These are phyloP conservation scores for Nigrograna mackinnonii DNA, from an alignment of 2,329 filamentous ascomycete genomes.

Conservation along the genomic window DNA sequence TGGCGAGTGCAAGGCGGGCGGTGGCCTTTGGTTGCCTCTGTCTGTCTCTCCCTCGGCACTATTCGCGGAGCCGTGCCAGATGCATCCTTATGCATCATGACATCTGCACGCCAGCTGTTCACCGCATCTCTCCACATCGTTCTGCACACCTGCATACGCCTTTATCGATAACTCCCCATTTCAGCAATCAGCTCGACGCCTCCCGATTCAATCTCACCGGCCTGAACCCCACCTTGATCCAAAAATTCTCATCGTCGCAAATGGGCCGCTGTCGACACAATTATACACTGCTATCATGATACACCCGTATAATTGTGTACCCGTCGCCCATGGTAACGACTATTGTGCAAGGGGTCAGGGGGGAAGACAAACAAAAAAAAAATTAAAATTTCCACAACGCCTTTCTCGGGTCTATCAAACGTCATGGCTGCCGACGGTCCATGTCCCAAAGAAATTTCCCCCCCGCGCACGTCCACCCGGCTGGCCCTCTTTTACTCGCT, in stretches of 20 bases:
- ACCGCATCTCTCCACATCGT: constrained; percentile 17
- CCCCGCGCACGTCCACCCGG: too few relatives aligned
- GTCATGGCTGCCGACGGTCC: neutral
- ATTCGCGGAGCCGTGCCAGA: neutral
- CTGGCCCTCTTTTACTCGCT: neutral
- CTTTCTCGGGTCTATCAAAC: constrained; percentile 1
- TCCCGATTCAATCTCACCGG: neutral
- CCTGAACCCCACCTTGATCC: neutral
- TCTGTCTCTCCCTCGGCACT: neutral
- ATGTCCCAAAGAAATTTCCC: neutral
- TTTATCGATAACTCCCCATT: constrained; percentile 6
- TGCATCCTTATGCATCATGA: constrained; percentile 30
- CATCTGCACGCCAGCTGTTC: constrained; percentile 33
- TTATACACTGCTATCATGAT: neutral
- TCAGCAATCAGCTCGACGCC: constrained; percentile 15
- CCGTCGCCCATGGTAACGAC: neutral
- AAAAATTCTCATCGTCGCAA: neutral
- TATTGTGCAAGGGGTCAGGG: neutral
- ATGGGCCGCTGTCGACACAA: neutral
- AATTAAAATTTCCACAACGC: too few relatives aligned
- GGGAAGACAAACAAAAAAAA: too few relatives aligned
- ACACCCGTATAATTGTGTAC: neutral
- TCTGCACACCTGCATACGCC: constrained; percentile 1
- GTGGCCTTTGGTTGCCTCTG: neutral
- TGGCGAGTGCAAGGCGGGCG: neutral